Evolutionary conservation across 805 yeast genomes (phyloP).

Genomic region (Candida dajiaensis): DNA sequence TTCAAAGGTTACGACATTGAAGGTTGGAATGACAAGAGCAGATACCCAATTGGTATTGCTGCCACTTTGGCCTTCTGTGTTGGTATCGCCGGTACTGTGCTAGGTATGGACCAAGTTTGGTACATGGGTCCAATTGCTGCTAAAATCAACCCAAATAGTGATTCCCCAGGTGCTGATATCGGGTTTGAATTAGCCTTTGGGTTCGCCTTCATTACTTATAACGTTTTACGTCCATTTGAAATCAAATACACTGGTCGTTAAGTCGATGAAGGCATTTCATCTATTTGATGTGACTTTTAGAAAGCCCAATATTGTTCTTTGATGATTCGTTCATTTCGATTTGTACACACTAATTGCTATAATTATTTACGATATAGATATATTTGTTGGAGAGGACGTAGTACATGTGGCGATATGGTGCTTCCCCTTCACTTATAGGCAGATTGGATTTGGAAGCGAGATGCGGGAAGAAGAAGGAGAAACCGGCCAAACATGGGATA

Average conservation of each 20-base stretch:
- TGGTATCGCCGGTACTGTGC: slow-evolving; percentile 79
- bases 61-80: slow-evolving; percentile 73
- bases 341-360: not conserved
- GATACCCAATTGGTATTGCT: slow-evolving; percentile 72
- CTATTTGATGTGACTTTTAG: not conserved
- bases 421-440: too few relatives aligned
- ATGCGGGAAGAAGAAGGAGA: too few relatives aligned
- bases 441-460: too few relatives aligned
- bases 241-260: slow-evolving; percentile 52
- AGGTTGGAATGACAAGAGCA: slow-evolving; percentile 49
- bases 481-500: too few relatives aligned
- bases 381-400: not conserved
- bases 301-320: too few relatives aligned
- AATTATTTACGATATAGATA: not conserved
- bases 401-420: too few relatives aligned
- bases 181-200: slow-evolving; percentile 76
- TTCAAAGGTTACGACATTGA: slow-evolving; percentile 55
- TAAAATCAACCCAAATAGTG: slow-evolving; percentile 42
- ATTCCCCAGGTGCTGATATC: slow-evolving; percentile 66
- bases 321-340: not conserved
- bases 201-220: slow-evolving; percentile 62
- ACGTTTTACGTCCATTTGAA: slow-evolving; percentile 60
- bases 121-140: slow-evolving; percentile 65
- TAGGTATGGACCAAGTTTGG: slow-evolving; percentile 88
- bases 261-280: not conserved